Evolutionary conservation across 179 eudicot species (phyloP).

Genomic region (Silene noctiflora): DNA sequence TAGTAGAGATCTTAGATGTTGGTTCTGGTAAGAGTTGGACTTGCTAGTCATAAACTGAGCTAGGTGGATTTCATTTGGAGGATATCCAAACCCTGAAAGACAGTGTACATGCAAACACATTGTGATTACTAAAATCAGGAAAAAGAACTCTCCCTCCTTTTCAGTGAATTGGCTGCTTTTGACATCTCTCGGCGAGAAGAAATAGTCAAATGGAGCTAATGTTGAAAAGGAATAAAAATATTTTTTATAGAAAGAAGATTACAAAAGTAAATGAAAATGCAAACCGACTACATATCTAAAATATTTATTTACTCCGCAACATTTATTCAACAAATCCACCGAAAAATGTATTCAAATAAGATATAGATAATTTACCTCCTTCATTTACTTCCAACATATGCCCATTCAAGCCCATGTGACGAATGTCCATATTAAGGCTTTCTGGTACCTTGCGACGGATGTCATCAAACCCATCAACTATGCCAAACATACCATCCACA

Average conservation of each 20-base stretch:
- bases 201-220: too few relatives aligned
- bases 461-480: constrained; percentile 24
- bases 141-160: neutral
- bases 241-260: neutral
- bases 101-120: neutral
- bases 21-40: constrained; percentile 39
- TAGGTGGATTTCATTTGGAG: constrained; percentile 31
- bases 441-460: constrained; percentile 25
- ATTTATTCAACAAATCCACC: neutral
- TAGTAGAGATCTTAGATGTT: constrained; percentile 35
- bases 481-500: constrained; percentile 13
- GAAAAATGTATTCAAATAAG: neutral
- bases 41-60: constrained; percentile 37
- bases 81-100: constrained; percentile 36
- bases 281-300: too few relatives aligned
- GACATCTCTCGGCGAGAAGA: too few relatives aligned
- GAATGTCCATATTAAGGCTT: constrained; percentile 31
- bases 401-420: constrained; percentile 35
- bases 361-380: constrained; percentile 34
- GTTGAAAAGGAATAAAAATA: too few relatives aligned
- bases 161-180: too few relatives aligned
- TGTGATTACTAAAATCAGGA: neutral
- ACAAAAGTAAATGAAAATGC: too few relatives aligned
- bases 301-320: too few relatives aligned
- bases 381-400: constrained; percentile 31